Percentiles rank a stretch among this genome's conserved stretches.
These are phyloP conservation scores for Mycena kentingensis DNA, from an alignment of 768 basidiomycete species.

Conservation along the genomic window DNA sequence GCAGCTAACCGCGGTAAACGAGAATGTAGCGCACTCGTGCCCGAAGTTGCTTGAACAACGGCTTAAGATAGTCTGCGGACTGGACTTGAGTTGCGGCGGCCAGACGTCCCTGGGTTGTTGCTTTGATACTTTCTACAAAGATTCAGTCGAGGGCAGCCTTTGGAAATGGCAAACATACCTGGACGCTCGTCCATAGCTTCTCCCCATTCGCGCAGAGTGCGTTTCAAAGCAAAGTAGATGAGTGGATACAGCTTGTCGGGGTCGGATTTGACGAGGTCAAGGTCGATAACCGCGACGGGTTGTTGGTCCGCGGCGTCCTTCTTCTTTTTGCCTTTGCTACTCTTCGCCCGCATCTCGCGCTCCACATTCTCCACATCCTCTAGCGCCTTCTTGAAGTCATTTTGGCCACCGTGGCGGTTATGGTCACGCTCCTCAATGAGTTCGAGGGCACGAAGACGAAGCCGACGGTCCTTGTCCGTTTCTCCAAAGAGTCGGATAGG, in stretches of 20 bases:
- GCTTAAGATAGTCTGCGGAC: conserved; percentile 95
- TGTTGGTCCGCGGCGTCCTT: conserved; percentile 53
- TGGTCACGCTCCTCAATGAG: conserved; percentile 90
- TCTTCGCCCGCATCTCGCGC: conserved; percentile 61
- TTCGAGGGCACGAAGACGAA: conserved; percentile 90
- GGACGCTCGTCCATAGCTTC: conserved; percentile 93
- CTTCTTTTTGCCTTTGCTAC: conserved; percentile 62
- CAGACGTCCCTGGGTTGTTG: conserved; percentile 86
- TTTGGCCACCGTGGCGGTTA: conserved; percentile 81
- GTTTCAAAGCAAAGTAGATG: conserved; percentile 94
- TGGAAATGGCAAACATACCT: conserved; percentile 47
- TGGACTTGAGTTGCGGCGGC: conserved; percentile 96
- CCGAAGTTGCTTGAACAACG: conserved; percentile 88
- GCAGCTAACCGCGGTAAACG: background rate
- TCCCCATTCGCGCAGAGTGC: conserved; percentile 94
- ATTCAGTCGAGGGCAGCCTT: conserved; percentile 6
- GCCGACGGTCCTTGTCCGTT: conserved; percentile 87
- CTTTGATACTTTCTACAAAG: conserved; percentile 74
- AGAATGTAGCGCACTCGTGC: conserved; percentile 77
- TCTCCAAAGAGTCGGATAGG: conserved; percentile 95
- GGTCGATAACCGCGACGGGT: conserved; percentile 66
- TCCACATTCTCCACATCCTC: conserved; percentile 87
- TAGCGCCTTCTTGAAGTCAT: conserved; percentile 90
- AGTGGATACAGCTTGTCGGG: conserved; percentile 95
- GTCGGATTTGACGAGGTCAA: conserved; percentile 82